These are phyloP conservation scores for Solanum chacoense DNA, from an alignment of 305 asterid genomes.

Conservation along the genomic window DNA sequence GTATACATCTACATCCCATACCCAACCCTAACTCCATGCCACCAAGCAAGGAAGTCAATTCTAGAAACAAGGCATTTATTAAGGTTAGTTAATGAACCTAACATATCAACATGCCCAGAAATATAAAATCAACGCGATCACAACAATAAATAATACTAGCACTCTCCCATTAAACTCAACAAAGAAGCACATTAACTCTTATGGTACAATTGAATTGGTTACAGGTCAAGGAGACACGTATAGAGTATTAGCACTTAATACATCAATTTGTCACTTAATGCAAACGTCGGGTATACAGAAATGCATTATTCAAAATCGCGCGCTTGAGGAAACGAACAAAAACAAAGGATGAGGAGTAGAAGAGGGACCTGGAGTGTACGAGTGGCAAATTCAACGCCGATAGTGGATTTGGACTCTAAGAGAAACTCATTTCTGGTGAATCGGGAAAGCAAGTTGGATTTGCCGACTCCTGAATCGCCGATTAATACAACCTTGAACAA, in stretches of 20 bases:
- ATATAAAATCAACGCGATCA: background rate
- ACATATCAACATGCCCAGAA: background rate
- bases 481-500: conserved; percentile 15
- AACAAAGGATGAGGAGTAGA: background rate
- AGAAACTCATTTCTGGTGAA: conserved; percentile 17
- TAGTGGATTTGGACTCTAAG: conserved; percentile 19
- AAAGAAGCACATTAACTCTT: background rate
- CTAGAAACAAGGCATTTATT: background rate
- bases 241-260: background rate
- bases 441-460: conserved; percentile 15
- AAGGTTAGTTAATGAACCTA: background rate
- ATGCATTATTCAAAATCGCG: background rate
- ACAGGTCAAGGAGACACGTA: background rate
- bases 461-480: conserved; percentile 20
- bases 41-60: background rate
- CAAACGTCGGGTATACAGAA: background rate
- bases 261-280: background rate
- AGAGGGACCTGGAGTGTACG: conserved; percentile 16
- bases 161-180: background rate
- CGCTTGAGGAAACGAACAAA: background rate
- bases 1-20: background rate
- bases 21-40: background rate
- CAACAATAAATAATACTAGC: background rate
- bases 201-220: background rate
- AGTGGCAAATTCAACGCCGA: conserved; percentile 20